phyloP scores from a whole-genome alignment of 208 protist genomes.

The Crithidia mellificae region DNA sequence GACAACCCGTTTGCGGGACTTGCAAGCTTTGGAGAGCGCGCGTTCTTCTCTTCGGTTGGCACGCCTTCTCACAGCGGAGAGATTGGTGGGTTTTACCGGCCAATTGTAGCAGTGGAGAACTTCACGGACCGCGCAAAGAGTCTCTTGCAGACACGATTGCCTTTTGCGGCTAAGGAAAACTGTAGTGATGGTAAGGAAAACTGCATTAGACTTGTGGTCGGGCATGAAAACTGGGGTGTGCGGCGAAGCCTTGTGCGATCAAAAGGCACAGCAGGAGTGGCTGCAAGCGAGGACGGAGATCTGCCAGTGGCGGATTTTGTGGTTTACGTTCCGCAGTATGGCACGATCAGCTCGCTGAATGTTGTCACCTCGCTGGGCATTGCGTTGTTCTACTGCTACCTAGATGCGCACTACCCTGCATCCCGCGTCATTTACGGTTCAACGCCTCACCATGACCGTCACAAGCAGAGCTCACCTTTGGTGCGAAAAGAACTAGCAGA shows the following conservation, averaged over 20 bases:
- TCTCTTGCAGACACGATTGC: constrained; percentile 54
- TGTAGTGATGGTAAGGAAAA: too few relatives aligned
- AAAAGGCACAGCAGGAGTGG: background rate
- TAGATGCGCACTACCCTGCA: constrained; percentile 58
- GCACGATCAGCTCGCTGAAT: constrained; percentile 90
- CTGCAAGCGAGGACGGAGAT: background rate
- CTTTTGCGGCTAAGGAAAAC: background rate
- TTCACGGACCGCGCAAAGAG: constrained; percentile 70
- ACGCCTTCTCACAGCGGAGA: background rate
- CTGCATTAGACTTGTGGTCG: constrained; percentile 57
- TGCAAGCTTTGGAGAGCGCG: constrained; percentile 42
- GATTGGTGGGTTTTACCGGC: background rate
- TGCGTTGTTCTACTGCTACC: constrained; percentile 74
- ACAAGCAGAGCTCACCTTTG: too few relatives aligned
- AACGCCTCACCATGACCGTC: too few relatives aligned
- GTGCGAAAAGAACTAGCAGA: background rate
- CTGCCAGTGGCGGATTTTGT: constrained; percentile 36
- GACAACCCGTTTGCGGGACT: constrained; percentile 22
- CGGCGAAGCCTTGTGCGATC: constrained; percentile 43
- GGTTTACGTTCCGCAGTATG: constrained; percentile 88
- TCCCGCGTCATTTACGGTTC: constrained; percentile 32
- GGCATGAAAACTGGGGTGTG: constrained; percentile 89
- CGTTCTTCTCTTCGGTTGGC: constrained; percentile 25
- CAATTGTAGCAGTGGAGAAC: constrained; percentile 84
- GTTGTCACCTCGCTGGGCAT: constrained; percentile 88